A percentile compares a stretch with the other conserved stretches of the same genome.
Conservation (phyloP, 2,329 filamentous ascomycete species). For the Aspergillus sp. region DNA sequence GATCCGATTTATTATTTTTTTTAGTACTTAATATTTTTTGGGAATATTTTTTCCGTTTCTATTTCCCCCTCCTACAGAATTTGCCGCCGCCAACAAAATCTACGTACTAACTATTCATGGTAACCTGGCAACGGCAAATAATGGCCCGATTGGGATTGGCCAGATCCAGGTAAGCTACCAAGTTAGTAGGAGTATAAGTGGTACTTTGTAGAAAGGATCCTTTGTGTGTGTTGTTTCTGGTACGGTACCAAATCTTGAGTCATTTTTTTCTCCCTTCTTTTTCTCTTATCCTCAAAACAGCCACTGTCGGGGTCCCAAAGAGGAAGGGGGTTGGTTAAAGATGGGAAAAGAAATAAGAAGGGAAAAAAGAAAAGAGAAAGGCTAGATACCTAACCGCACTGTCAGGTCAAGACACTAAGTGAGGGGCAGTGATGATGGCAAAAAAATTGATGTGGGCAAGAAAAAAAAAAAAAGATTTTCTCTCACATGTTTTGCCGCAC, state of each 20-base stretch:
- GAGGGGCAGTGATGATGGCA: slow-evolving; percentile 17
- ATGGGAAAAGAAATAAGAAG: neutral
- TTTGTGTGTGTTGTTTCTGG: slow-evolving; percentile 5
- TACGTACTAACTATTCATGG: neutral
- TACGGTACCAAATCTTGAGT: slow-evolving; percentile 8
- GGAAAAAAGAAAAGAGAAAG: neutral
- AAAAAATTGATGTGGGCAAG: slow-evolving; percentile 7
- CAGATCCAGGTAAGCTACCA: slow-evolving; percentile 16
- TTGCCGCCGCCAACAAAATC: neutral
- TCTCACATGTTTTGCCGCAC: neutral
- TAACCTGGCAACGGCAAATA: slow-evolving; percentile 16
- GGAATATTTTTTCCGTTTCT: neutral
- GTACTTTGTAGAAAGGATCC: neutral
- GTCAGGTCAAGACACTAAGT: slow-evolving; percentile 1
- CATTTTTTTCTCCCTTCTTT: neutral
- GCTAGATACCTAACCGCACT: neutral
- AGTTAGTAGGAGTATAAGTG: too few species aligned
- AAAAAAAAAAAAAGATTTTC: slow-evolving; percentile 8
- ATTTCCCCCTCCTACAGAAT: neutral
- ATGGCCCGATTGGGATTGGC: slow-evolving; percentile 18
- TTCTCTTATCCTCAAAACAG: neutral
- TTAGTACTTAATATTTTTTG: neutral
- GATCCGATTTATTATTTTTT: neutral
- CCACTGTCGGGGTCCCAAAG: slow-evolving; percentile 6
- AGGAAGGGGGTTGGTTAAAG: neutral